A percentile compares a stretch with the other conserved stretches of the same genome.
Conservation (phyloP, 2,329 filamentous ascomycete species). For the Cladosporium oxysporum region DNA sequence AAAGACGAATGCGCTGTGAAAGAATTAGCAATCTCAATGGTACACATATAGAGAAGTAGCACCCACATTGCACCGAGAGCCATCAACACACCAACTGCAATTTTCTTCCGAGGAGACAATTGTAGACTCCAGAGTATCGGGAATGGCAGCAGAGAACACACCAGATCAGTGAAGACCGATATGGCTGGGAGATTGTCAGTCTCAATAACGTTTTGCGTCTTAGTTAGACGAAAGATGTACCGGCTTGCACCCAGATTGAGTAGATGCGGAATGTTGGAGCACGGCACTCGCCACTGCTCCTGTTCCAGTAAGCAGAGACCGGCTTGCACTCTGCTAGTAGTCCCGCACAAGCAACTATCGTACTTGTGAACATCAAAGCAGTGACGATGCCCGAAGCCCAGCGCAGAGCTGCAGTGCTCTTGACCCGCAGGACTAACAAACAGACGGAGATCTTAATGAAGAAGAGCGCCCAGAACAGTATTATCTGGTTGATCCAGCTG, state of each 20-base stretch:
- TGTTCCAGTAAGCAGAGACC: constrained; percentile 30
- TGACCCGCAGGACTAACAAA: constrained; percentile 46
- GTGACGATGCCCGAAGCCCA: constrained; percentile 35
- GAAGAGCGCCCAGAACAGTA: constrained; percentile 45
- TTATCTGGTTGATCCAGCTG: constrained; percentile 44
- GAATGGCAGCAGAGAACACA: constrained; percentile 31
- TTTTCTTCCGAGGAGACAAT: constrained; percentile 28
- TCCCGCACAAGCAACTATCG: constrained; percentile 27
- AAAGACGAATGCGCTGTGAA: constrained; percentile 20
- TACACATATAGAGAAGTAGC: background rate
- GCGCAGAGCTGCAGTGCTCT: constrained; percentile 37
- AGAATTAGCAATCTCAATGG: background rate
- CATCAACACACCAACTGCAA: constrained; percentile 32
- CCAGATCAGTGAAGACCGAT: constrained; percentile 31
- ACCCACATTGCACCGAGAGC: constrained; percentile 24
- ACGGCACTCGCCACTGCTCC: constrained; percentile 27
- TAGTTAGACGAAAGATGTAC: constrained; percentile 21
- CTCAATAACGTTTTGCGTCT: background rate
- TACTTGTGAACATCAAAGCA: constrained; percentile 28
- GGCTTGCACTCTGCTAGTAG: constrained; percentile 32
- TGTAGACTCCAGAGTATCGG: constrained; percentile 31
- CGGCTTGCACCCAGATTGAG: constrained; percentile 33
- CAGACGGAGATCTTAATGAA: constrained; percentile 48
- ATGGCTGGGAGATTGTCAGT: constrained; percentile 24
- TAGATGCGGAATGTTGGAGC: constrained; percentile 32